Evolutionary conservation across 768 basidiomycete species (phyloP).

Genomic region (Rhodotorula taiwanensis): DNA sequence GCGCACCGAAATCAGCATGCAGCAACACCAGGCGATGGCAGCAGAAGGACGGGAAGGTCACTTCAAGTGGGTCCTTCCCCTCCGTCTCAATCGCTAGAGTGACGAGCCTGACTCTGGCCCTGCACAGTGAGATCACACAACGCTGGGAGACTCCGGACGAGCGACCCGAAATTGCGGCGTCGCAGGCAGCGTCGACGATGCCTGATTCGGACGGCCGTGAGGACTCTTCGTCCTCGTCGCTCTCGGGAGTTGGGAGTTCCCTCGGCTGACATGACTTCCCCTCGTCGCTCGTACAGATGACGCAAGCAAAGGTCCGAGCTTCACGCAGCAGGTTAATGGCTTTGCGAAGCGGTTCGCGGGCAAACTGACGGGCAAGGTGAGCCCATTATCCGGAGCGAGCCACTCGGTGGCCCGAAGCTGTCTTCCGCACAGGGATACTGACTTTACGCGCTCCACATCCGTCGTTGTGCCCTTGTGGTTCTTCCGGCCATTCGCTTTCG

Average conservation of each 20-base stretch:
- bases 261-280: too few species aligned
- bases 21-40: background rate
- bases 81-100: background rate
- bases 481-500: background rate
- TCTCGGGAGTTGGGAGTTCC: background rate
- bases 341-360: conserved; percentile 14
- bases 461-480: background rate
- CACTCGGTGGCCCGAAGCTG: fast-evolving
- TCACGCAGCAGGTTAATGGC: conserved; percentile 22
- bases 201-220: conserved; percentile 13
- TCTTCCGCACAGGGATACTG: too few species aligned
- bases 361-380: conserved; percentile 14
- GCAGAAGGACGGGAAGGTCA: background rate
- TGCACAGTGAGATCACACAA: conserved; percentile 8
- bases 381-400: background rate
- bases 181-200: conserved; percentile 8
- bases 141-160: conserved; percentile 3
- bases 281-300: too few species aligned
- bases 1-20: background rate
- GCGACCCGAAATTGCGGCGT: background rate
- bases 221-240: background rate
- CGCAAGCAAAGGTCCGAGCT: background rate
- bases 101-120: background rate
- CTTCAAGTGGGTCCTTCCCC: conserved; percentile 3
- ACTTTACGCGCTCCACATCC: too few species aligned